phyloP scores from a whole-genome alignment of 2,329 filamentous ascomycete genomes.

The Scolecobasidium constrictum region DNA sequence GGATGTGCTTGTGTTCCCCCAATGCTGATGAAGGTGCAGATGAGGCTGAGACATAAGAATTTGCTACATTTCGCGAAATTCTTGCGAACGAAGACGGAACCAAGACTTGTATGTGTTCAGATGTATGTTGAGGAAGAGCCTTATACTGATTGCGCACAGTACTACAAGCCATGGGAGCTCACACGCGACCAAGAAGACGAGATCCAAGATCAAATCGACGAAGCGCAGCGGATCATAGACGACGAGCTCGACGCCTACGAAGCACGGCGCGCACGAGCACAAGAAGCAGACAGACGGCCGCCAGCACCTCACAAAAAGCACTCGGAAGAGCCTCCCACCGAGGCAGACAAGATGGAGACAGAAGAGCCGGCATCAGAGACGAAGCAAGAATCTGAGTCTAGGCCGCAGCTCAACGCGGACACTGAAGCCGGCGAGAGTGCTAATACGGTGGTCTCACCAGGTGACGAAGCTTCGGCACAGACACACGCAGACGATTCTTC shows the following conservation, averaged over 20 bases:
- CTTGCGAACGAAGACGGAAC: conserved; percentile 59
- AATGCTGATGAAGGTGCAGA: too few species aligned
- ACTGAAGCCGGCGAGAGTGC: too few species aligned
- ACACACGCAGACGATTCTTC: not conserved
- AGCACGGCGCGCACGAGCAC: conserved; percentile 22
- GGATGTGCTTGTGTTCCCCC: conserved; percentile 14
- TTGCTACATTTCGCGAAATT: conserved; percentile 62
- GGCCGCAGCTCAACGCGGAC: not conserved
- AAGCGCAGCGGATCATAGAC: conserved; percentile 52
- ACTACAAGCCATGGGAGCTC: conserved; percentile 76
- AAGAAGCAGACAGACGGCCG: not conserved
- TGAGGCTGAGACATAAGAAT: conserved; percentile 64
- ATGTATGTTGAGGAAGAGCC: not conserved
- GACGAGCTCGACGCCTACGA: conserved; percentile 56
- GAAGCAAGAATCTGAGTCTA: too few species aligned
- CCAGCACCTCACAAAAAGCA: not conserved
- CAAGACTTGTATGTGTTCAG: conserved; percentile 56
- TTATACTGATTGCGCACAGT: conserved; percentile 39
- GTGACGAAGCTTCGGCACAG: conserved; percentile 19
- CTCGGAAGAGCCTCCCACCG: not conserved
- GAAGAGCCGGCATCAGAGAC: too few species aligned
- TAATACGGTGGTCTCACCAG: conserved; percentile 19
- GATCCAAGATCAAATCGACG: conserved; percentile 60
- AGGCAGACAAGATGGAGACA: not conserved
- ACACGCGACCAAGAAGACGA: conserved; percentile 55